phyloP scores from a whole-genome alignment of 257 asterid species.

The Euphrasia confusa region DNA sequence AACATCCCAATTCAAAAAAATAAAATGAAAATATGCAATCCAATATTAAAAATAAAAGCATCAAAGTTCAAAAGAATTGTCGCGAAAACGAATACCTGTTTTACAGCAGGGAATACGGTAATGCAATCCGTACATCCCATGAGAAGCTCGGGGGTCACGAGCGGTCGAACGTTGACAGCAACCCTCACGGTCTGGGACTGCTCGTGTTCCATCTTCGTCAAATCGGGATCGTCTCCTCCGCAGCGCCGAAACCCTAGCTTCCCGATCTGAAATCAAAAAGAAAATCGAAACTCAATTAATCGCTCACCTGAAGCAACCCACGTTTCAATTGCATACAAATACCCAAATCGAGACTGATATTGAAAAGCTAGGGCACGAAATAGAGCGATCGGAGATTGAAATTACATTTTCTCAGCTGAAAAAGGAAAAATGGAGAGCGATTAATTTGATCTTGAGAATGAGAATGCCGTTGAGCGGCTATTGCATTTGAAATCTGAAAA shows the following conservation, averaged over 20 bases:
- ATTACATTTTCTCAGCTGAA: conserved; percentile 16
- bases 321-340: background rate
- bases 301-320: conserved; percentile 11
- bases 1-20: background rate
- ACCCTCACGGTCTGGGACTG: conserved; percentile 78
- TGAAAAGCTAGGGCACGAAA: background rate
- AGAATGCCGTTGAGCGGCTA: conserved; percentile 28
- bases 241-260: conserved; percentile 14
- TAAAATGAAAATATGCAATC: background rate
- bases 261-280: conserved; percentile 17
- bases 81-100: conserved; percentile 49
- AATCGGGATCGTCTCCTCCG: conserved; percentile 13
- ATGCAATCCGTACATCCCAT: conserved; percentile 87
- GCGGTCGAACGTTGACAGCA: conserved; percentile 81
- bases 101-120: conserved; percentile 62
- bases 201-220: conserved; percentile 55
- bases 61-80: too few relatives aligned
- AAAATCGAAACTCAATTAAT: background rate
- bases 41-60: background rate
- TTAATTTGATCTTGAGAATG: background rate
- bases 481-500: conserved; percentile 29
- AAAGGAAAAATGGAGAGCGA: background rate
- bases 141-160: conserved; percentile 85
- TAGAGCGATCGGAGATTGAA: background rate
- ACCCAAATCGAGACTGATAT: background rate